These are phyloP conservation scores for Quercus aquifolioides DNA, from an alignment of 306 rosid species.

Conservation along the genomic window DNA sequence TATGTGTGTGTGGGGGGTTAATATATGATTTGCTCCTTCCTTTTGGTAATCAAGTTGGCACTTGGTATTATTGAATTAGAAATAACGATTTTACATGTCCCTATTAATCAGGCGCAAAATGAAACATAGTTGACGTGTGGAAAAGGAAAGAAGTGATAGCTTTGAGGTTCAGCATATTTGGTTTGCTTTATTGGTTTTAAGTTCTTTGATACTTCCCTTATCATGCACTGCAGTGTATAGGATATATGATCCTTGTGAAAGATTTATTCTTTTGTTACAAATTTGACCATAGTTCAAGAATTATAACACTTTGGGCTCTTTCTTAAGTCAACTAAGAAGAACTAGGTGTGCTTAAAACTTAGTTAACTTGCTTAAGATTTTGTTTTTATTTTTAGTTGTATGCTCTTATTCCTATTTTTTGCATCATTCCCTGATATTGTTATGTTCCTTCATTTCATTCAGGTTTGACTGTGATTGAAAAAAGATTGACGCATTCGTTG, in stretches of 20 bases:
- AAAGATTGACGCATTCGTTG: slow-evolving; percentile 96
- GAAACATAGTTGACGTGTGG: neutral
- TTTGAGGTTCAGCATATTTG: neutral
- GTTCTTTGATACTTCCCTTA: neutral
- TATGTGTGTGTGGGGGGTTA: no score
- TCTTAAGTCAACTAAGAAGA: slow-evolving; percentile 1
- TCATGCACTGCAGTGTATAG: neutral
- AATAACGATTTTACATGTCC: neutral
- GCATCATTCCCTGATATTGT: neutral
- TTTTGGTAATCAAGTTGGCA: neutral
- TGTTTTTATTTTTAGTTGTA: no score
- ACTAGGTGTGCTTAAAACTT: neutral
- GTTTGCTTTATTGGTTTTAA: neutral
- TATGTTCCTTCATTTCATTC: slow-evolving; percentile 11
- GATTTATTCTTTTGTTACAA: neutral
- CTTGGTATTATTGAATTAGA: neutral
- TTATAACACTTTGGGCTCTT: neutral
- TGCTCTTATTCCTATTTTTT: neutral
- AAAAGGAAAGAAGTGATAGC: neutral
- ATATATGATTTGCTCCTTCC: no score
- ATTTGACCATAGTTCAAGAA: neutral
- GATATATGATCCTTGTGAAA: neutral
- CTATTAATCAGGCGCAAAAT: neutral
- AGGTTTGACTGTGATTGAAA: slow-evolving; percentile 99
- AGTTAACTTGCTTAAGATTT: neutral